Conservation (phyloP, 257 asterid genomes). For the Mentha longifolia region DNA sequence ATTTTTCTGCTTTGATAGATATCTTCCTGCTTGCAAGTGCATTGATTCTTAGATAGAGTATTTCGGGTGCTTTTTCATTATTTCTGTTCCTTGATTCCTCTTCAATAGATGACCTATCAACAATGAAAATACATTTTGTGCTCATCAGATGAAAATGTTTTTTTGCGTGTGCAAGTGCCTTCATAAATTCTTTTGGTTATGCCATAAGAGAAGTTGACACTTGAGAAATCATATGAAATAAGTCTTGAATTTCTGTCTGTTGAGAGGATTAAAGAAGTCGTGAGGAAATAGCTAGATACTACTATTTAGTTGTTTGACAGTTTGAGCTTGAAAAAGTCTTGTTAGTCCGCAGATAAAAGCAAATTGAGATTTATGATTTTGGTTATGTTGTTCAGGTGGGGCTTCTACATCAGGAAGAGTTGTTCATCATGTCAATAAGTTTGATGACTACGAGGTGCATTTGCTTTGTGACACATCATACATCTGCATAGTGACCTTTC, state of each 20-base stretch:
- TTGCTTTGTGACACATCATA: slow-evolving; percentile 10
- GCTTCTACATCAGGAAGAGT: slow-evolving; percentile 73
- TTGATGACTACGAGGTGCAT: slow-evolving; percentile 73
- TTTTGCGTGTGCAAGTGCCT: neutral
- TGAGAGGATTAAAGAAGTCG: neutral
- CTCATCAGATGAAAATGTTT: slow-evolving; percentile 12
- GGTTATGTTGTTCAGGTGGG: slow-evolving; percentile 58
- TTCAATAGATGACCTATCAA: neutral
- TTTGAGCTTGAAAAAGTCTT: neutral
- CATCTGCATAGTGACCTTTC: slow-evolving; percentile 14
- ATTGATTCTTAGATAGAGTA: neutral
- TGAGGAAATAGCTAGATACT: neutral
- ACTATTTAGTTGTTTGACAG: neutral
- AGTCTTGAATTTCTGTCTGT: neutral
- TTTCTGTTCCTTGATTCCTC: slow-evolving; percentile 1
- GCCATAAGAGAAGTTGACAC: neutral
- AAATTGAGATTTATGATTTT: slow-evolving; percentile 1
- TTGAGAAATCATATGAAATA: slow-evolving; percentile 8
- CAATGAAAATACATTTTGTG: slow-evolving; percentile 8
- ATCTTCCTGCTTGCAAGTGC: neutral
- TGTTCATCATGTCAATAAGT: slow-evolving; percentile 78
- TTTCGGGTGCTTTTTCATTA: neutral
- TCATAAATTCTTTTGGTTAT: slow-evolving; percentile 4
- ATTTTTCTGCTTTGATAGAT: neutral
- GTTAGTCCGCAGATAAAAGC: slow-evolving; percentile 1